Base-by-base conservation (phyloP, 768 basidiomycete species). In the Suillus paluster region DNA sequence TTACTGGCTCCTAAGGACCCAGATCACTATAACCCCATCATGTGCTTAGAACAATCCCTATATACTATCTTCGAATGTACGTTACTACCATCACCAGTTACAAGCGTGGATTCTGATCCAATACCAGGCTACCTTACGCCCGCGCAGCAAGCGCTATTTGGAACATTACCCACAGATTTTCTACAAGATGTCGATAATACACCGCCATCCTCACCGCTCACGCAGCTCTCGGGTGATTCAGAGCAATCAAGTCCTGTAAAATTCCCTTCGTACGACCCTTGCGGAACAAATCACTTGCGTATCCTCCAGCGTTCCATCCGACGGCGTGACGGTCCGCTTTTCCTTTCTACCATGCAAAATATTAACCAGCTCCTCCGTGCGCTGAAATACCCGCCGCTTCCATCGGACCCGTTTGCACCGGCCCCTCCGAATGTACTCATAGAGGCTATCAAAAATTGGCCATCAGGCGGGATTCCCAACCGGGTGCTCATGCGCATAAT, bases 21-120 rank as follows among this genome's bases (percentile, higher is more conserved):
- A 66, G 92, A 95, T 67, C 91, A 94, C 66, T 95, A 94, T 74
- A 90, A 91, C 71, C 93, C 93, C 15, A 88, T 95, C 60, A 83
- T 89, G 80, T 90, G 90, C 69, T 78, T 95, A 38, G 89, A 92
- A 77, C 80, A 82, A 63, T 83, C 88, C 12, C 74, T 95, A 33
- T 82, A 87, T 72, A 86, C 86, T 54, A 92, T 94, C 50, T 75
- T 93, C 62, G 84, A 91, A 75, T 83, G 91, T 90, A 61, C n/a
- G 72, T 66, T 38, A 36, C 17, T 41, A 9, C 12, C 14, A 25
- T 50, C 25, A 41, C 33, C 53, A 39, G 23, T 25, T 1, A 23
- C 5, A 23, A 55, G 36, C 36, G 19, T 23, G 25, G 60, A 42
- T 44, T 60, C 58, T 69, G 14, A 71, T 63, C 27, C 53, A 44